Percentiles rank a stretch among this genome's conserved stretches.
Conservation (phyloP, 2,329 filamentous ascomycete genomes). For the Penicillium aurantiogriseum region DNA sequence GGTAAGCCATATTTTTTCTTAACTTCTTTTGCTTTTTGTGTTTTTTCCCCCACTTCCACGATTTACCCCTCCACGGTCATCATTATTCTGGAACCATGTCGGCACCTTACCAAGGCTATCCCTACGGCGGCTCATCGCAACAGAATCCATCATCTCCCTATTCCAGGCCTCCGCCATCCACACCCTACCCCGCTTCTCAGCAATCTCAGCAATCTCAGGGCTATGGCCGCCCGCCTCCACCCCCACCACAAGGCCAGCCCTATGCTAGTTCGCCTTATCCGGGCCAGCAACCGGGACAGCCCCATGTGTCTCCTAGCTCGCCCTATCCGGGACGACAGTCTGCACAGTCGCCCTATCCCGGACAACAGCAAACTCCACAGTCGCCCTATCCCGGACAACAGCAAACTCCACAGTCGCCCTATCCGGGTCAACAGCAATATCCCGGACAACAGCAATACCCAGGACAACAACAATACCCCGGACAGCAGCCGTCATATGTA, state of each 20-base stretch:
- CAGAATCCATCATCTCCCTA: slow-evolving; percentile 35
- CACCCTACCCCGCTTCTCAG: slow-evolving; percentile 26
- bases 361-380: slow-evolving; percentile 22
- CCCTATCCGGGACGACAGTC: slow-evolving; percentile 17
- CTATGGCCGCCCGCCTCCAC: slow-evolving; percentile 45
- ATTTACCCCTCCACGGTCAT: slow-evolving; percentile 9
- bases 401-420: slow-evolving; percentile 12
- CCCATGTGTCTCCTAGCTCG: slow-evolving; percentile 26
- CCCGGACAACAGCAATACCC: slow-evolving; percentile 16
- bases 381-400: slow-evolving; percentile 13
- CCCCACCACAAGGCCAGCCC: slow-evolving; percentile 39
- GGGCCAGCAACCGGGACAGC: slow-evolving; percentile 1
- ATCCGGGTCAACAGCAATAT: slow-evolving; percentile 32
- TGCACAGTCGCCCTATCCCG: slow-evolving; percentile 27
- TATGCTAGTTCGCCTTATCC: slow-evolving; percentile 34
- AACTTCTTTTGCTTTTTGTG: slow-evolving; percentile 10
- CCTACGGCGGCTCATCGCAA: slow-evolving; percentile 34
- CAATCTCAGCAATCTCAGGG: slow-evolving; percentile 22
- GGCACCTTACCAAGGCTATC: slow-evolving; percentile 37
- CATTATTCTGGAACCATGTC: slow-evolving; percentile 31
- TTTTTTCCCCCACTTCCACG: slow-evolving; percentile 12
- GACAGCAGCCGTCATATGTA: slow-evolving; percentile 25
- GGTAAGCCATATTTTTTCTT: slow-evolving; percentile 34
- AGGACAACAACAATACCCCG: slow-evolving; percentile 10
- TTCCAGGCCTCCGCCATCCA: slow-evolving; percentile 28